Base-by-base conservation (phyloP, 257 asterid species). In the Eucommia ulmoides region DNA sequence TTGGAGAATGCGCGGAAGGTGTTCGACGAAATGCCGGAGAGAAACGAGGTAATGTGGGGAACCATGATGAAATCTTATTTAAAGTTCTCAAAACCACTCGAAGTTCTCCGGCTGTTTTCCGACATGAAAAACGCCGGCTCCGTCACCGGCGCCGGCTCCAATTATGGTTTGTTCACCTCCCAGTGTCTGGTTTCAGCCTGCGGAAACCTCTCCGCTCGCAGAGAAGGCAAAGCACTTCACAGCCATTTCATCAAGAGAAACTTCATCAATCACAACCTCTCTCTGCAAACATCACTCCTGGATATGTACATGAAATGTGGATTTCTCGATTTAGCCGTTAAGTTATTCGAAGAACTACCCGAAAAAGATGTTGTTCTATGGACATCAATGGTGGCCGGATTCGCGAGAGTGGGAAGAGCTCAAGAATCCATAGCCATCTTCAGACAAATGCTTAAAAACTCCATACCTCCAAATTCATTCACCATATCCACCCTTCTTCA, bases 321-420 rank as follows among this genome's bases (percentile, higher is more conserved):
- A 16, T 81, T 83, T 0, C 23, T 79, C 42, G 80, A 62, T 61
- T 23, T 48, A 8, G 81, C 92, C 0, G 67, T 91, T 20, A 51
- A 64, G 42, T 21, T 85, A 82, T 82, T 82, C 52, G 92, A 82
- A 48, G 82, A 73, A 71, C 74, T 79, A 75, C 26, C 58, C 42
- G 85, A 77, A 47, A 85, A 64, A 72, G 76, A 77, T 65, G 77
- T 73, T 53, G 61, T 82, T 55, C 62, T 93, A 15, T 82, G 96
- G 94, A 85, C 82, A 18, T 61, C 80, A 5, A 82, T 82, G 96
- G 74, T 85, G 23, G 73, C 77, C 0, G 94, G 94, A 22, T 82
- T 58, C 64, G 68, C 85, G 12, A 77, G 52, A 18, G 15, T 6
- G n/a, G 48, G 20, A 0, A 42, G 19, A 42, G 19, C 0, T 15